Evolutionary conservation across 352 stramenopile species (phyloP).

Genomic region (Pelagophyceae sp.): DNA sequence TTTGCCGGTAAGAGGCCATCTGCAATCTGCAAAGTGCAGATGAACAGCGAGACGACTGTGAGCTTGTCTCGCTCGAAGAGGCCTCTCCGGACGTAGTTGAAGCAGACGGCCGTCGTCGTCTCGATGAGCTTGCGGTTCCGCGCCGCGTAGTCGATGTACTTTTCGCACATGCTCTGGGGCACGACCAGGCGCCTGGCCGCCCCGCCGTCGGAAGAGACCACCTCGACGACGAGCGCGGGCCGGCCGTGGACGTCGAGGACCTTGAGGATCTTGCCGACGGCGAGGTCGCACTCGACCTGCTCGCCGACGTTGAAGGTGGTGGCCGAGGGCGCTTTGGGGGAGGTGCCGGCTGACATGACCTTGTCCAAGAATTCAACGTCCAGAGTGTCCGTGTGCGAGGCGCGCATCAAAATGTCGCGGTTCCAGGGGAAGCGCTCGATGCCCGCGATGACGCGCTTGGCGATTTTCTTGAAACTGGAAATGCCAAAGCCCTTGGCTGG

Average conservation of each 20-base stretch:
- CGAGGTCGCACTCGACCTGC: slow-evolving; percentile 24
- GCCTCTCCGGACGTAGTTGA: slow-evolving; percentile 81
- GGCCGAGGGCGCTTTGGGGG: neutral
- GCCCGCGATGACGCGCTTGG: slow-evolving; percentile 18
- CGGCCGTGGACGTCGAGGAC: slow-evolving; percentile 11
- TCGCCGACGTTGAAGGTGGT: slow-evolving; percentile 22
- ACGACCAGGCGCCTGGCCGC: neutral
- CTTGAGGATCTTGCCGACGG: slow-evolving; percentile 22
- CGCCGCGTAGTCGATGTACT: slow-evolving; percentile 25
- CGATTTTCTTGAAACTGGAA: slow-evolving; percentile 20
- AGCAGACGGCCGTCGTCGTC: slow-evolving; percentile 81
- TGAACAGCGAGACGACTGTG: slow-evolving; percentile 61
- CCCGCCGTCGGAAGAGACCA: slow-evolving; percentile 7
- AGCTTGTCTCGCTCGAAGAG: slow-evolving; percentile 91
- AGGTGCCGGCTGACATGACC: slow-evolving; percentile 6
- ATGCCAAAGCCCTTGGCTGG: slow-evolving; percentile 16
- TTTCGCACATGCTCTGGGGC: neutral
- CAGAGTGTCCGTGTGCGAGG: slow-evolving; percentile 19
- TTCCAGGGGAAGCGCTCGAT: slow-evolving; percentile 28
- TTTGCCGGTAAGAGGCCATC: slow-evolving; percentile 57
- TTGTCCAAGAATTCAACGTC: slow-evolving; percentile 20
- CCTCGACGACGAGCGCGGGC: slow-evolving; percentile 16
- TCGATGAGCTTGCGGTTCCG: slow-evolving; percentile 52
- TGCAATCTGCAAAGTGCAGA: slow-evolving; percentile 76
- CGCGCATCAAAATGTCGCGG: slow-evolving; percentile 22